phyloP scores from a whole-genome alignment of 1,139 yeast species.

The Yamadazyma sp. region DNA sequence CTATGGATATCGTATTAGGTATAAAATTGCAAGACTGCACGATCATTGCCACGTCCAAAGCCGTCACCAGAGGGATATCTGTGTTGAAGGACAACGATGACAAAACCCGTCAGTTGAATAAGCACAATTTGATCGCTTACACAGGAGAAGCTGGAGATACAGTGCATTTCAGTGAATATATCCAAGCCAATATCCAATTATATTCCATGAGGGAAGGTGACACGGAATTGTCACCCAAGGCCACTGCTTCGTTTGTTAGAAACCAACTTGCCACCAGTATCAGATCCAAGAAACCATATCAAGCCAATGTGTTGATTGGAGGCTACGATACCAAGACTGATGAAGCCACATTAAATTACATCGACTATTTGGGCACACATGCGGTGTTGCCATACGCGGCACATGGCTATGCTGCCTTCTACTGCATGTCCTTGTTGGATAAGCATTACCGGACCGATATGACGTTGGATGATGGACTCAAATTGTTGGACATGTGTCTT shows the following conservation, averaged over 20 bases:
- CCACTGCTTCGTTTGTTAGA: conserved; percentile 87
- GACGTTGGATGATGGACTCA: conserved; percentile 75
- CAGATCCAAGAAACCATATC: conserved; percentile 90
- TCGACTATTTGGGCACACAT: conserved; percentile 91
- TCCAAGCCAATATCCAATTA: conserved; percentile 89
- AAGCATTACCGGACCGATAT: conserved; percentile 83
- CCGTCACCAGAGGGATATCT: conserved; percentile 92
- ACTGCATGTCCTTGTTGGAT: conserved; percentile 85
- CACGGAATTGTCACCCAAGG: conserved; percentile 75
- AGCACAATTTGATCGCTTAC: conserved; percentile 80
- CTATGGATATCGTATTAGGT: conserved; percentile 89
- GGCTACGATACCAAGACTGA: conserved; percentile 71
- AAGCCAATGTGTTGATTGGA: conserved; percentile 84
- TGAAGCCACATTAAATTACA: conserved; percentile 77
- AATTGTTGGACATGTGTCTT: conserved; percentile 70
- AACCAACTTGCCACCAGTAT: conserved; percentile 83
- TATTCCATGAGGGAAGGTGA: conserved; percentile 82
- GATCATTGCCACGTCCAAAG: conserved; percentile 87
- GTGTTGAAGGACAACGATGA: conserved; percentile 83
- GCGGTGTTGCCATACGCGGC: conserved; percentile 87
- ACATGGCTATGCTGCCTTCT: conserved; percentile 90
- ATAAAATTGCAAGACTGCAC: conserved; percentile 80
- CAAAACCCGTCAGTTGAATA: conserved; percentile 76
- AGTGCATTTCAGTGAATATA: conserved; percentile 92
- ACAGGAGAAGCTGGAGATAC: conserved; percentile 98